Evolutionary conservation across 257 asterid species (phyloP).

Genomic region (Cinchona pubescens): DNA sequence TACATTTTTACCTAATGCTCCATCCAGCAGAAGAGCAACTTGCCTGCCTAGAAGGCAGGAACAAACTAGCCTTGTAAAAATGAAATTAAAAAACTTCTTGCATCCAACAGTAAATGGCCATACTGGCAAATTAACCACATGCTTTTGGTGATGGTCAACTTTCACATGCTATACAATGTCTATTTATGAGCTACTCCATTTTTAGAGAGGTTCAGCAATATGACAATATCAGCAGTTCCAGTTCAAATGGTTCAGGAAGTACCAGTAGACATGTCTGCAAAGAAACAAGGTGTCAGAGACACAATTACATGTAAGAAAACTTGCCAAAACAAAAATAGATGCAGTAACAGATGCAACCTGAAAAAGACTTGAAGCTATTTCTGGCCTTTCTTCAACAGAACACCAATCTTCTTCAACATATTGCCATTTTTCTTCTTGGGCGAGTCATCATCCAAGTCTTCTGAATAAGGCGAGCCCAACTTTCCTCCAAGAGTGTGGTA

Average conservation of each 20-base stretch:
- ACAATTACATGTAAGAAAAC: constrained; percentile 5
- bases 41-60: not conserved
- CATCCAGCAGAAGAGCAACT: not conserved
- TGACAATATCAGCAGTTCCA: constrained; percentile 3
- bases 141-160: not conserved
- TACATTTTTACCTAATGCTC: not conserved
- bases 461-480: constrained; percentile 48
- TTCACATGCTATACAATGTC: constrained; percentile 14
- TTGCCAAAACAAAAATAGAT: constrained; percentile 1
- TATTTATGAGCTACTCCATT: not conserved
- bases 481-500: constrained; percentile 66
- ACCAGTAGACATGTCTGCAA: not conserved
- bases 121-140: not conserved
- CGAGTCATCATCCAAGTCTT: constrained; percentile 67
- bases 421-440: constrained; percentile 76
- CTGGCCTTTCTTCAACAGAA: constrained; percentile 75
- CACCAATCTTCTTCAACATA: constrained; percentile 80
- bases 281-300: constrained; percentile 1
- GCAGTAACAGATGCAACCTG: constrained; percentile 20
- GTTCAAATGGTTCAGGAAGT: not conserved
- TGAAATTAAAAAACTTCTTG: not conserved
- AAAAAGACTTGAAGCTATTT: constrained; percentile 34
- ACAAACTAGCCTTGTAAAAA: not conserved
- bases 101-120: not conserved
- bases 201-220: not conserved